Conservation (phyloP, 495 filamentous ascomycete species). For the Tuber borchii region DNA sequence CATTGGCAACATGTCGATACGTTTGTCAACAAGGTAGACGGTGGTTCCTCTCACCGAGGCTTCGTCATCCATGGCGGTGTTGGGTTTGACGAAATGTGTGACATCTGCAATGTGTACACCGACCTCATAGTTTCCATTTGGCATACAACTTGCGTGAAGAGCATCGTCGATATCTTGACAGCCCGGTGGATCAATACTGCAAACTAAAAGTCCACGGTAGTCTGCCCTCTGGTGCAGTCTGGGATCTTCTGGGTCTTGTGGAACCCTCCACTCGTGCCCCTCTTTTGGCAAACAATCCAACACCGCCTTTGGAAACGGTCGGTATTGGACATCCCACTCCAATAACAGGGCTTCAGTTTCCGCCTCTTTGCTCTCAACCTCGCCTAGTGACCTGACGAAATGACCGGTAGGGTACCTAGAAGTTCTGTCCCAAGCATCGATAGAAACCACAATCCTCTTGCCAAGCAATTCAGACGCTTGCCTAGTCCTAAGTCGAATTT, state of each 20-base stretch:
- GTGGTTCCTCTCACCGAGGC: slow-evolving; percentile 90
- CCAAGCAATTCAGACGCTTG: slow-evolving; percentile 82
- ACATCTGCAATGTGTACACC: slow-evolving; percentile 99
- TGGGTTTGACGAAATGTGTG: slow-evolving; percentile 94
- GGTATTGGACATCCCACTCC: slow-evolving; percentile 95
- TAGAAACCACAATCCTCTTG: slow-evolving; percentile 87
- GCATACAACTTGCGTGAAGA: slow-evolving; percentile 73
- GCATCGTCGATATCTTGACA: slow-evolving; percentile 99
- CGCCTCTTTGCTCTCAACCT: slow-evolving; percentile 87
- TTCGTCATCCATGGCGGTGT: slow-evolving; percentile 93
- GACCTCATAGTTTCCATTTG: slow-evolving; percentile 92
- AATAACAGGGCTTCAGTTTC: slow-evolving; percentile 92
- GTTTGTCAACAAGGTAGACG: slow-evolving; percentile 96
- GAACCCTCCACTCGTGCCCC: slow-evolving; percentile 92
- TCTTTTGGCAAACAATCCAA: slow-evolving; percentile 85
- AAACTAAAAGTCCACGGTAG: slow-evolving; percentile 77
- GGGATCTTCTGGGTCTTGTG: slow-evolving; percentile 62
- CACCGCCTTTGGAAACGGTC: slow-evolving; percentile 91
- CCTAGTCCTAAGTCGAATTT: slow-evolving; percentile 84
- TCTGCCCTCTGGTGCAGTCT: slow-evolving; percentile 82
- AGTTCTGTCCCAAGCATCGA: slow-evolving; percentile 90
- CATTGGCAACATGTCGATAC: slow-evolving; percentile 97
- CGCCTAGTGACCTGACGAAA: slow-evolving; percentile 86
- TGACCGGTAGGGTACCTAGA: slow-evolving; percentile 89
- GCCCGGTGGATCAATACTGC: slow-evolving; percentile 92